Evolutionary conservation across 164 flowering plant genomes (phyloP).

Genomic region (Pachysandra terminalis): DNA sequence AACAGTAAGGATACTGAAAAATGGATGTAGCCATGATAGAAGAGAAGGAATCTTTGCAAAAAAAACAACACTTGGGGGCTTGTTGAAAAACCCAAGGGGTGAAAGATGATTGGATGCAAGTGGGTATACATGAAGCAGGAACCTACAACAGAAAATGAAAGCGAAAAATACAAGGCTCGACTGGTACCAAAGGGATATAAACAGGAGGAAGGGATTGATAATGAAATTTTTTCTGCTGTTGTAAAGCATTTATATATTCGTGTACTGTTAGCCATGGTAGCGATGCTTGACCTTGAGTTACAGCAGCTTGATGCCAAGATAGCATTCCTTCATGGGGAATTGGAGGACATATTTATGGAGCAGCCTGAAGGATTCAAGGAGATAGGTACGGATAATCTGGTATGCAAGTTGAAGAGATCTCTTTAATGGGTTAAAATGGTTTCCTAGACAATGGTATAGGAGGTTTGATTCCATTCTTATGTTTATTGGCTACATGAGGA

Average conservation of each 20-base stretch:
- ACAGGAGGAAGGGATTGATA: constrained; percentile 8
- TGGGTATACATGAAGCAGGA: background rate
- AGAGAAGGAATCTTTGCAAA: background rate
- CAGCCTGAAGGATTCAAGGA: background rate
- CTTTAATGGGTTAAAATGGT: background rate
- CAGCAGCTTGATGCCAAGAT: background rate
- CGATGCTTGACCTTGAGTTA: background rate
- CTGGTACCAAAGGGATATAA: background rate
- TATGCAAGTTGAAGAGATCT: background rate
- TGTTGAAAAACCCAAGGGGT: background rate
- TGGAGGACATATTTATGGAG: background rate
- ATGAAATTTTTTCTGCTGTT: constrained; percentile 12
- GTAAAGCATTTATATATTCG: constrained; percentile 6
- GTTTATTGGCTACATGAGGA: background rate
- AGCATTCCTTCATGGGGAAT: background rate
- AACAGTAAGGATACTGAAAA: background rate
- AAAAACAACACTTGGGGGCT: background rate
- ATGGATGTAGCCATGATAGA: background rate
- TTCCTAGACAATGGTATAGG: background rate
- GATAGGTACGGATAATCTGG: background rate
- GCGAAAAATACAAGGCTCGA: background rate
- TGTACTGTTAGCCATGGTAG: constrained; percentile 4
- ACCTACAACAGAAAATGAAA: background rate
- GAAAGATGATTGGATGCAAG: background rate
- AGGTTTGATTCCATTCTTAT: background rate